Evolutionary conservation across 768 basidiomycete species (phyloP), one percentile per base, ranked within the genome.

Genomic region (Artomyces pyxidatus): DNA sequence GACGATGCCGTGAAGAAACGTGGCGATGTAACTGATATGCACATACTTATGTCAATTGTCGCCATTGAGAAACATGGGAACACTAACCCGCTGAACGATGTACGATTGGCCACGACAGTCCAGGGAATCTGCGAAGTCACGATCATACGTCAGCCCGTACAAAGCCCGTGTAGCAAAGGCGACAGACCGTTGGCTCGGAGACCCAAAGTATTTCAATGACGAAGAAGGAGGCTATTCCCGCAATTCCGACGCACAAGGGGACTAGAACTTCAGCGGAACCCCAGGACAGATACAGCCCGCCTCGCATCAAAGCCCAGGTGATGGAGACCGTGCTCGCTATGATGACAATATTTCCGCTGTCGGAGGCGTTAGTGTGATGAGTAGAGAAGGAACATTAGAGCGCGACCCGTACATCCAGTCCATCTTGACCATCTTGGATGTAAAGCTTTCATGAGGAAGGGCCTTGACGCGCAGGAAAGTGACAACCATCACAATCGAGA

Each of bases 201-300:
- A 51, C 55, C 21, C 56, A 47, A 6, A 37, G 39, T 9, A 23
- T 28, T 49, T 68, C 66, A 48, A 61, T 53, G 28, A 50, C 25
- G 17, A 67, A 29, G 46, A 62, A 66, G 3, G 30, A 51, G 35
- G 45, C 54, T 22, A 68, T 43, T 14, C 59, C 58, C 10, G 54
- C 29, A 25, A 62, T 2, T 1, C 68, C 68, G 42, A 66, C 26
- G 21, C 63, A 49, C 23, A 69, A 58, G 0, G 68, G 67, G 9
- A 60, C 62, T 32, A 68, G 59, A 25, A 65, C 56, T 16, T 50
- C 49, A 25, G 42, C 58, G 0, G 57, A 59, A 3, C 47, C 47
- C 68, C 68, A 69, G 1, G 60, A 17, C 55, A 64, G 64, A 3
- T 51, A 35, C 28, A 61, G 54, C 25, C 68, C 68, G 23, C 60